Percentiles rank a stretch among this genome's conserved stretches.
These are phyloP conservation scores for Telfairia occidentalis DNA, from an alignment of 331 rosid genomes.

Conservation along the genomic window DNA sequence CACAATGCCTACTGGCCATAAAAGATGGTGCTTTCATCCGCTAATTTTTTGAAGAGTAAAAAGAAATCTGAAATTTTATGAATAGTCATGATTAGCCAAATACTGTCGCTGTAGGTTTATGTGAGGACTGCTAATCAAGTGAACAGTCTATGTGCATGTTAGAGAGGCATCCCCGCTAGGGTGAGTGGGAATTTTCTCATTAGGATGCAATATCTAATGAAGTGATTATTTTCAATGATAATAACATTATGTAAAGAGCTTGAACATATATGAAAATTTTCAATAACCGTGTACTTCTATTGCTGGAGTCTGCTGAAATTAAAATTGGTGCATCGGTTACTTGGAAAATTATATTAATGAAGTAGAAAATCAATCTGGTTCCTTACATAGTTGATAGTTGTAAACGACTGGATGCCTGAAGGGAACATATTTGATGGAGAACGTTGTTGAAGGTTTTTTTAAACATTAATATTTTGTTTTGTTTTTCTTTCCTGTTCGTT, in stretches of 20 bases:
- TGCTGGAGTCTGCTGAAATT: not conserved
- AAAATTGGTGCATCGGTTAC: not conserved
- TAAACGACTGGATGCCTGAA: not conserved
- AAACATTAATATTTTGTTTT: not conserved
- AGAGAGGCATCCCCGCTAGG: not conserved
- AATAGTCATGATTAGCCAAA: not conserved
- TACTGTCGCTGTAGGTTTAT: not conserved
- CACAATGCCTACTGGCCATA: not conserved
- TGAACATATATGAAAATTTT: not conserved
- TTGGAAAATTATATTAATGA: not conserved
- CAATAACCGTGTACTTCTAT: not conserved
- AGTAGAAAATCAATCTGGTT: not conserved
- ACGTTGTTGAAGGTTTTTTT: not conserved
- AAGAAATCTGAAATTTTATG: not conserved
- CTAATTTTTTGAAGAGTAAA: not conserved
- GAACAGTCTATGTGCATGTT: not conserved
- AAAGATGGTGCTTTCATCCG: not conserved
- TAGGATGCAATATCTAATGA: not conserved
- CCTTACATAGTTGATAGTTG: not conserved
- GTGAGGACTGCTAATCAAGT: not conserved
- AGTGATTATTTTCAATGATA: not conserved
- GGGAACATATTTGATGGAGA: not conserved
- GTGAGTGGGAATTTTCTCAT: not conserved
- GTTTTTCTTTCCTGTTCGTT: not conserved
- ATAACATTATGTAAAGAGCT: not conserved